Evolutionary conservation across 441 rosid species (phyloP).

Genomic region (Erysimum cheiri): DNA sequence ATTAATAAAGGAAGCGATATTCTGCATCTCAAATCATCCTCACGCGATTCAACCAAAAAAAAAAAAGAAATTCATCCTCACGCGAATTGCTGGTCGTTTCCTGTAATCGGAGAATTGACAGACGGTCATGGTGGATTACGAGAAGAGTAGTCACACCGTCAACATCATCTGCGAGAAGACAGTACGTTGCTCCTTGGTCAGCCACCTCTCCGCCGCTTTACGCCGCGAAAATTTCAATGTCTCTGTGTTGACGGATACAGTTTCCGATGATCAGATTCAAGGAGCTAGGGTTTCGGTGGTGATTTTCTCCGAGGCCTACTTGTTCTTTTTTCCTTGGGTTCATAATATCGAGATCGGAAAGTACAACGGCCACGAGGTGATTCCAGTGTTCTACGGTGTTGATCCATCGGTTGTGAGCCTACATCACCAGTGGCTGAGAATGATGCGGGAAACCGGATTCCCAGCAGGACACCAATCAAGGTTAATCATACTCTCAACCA

Average conservation of each 20-base stretch:
- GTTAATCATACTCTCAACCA: background rate
- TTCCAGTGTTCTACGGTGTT: slow-evolving; percentile 26
- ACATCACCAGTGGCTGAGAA: background rate
- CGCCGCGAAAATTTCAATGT: background rate
- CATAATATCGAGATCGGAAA: background rate
- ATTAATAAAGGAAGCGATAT: too few species aligned
- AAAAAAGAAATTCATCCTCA: too few species aligned
- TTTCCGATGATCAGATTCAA: background rate
- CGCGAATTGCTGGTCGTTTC: too few species aligned
- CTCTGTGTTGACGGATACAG: background rate
- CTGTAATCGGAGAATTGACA: too few species aligned
- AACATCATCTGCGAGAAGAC: background rate
- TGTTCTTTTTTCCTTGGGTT: background rate
- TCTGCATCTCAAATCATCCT: too few species aligned
- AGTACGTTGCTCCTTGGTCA: background rate
- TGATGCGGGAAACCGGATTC: too few species aligned
- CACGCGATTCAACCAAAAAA: too few species aligned
- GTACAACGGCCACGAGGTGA: background rate
- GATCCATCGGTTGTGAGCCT: background rate
- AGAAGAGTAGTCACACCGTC: background rate
- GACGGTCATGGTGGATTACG: too few species aligned
- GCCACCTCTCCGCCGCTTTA: slow-evolving; percentile 35
- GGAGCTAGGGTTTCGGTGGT: slow-evolving; percentile 12
- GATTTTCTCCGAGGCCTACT: background rate
- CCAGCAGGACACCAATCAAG: slow-evolving; percentile 6